A percentile compares a stretch with the other conserved stretches of the same genome.
phyloP scores from a whole-genome alignment of 2,329 filamentous ascomycete species.

The Coniochaeta sp. region DNA sequence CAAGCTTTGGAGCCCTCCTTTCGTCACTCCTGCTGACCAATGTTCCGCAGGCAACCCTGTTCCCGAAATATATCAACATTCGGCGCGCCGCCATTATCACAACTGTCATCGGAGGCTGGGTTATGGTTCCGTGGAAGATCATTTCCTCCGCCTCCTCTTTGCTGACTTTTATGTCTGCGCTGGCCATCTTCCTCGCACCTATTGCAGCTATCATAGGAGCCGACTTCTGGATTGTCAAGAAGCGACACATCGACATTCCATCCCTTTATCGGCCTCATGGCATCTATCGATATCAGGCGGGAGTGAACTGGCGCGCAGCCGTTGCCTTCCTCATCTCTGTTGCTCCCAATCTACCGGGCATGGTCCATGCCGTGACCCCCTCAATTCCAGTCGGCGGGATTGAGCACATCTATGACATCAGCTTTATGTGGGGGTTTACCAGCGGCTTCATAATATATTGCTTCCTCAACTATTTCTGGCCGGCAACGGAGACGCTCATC shows the following conservation, averaged over 20 bases:
- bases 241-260: conserved; percentile 28
- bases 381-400: neutral
- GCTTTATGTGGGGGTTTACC: neutral
- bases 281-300: conserved; percentile 26
- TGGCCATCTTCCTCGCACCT: conserved; percentile 33
- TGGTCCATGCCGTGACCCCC: conserved; percentile 11
- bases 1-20: neutral
- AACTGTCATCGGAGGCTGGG: conserved; percentile 49
- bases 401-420: neutral
- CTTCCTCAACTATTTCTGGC: neutral
- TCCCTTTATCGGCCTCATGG: conserved; percentile 33
- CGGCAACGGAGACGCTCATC: neutral
- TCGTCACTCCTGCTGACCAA: conserved; percentile 25
- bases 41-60: conserved; percentile 26
- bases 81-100: conserved; percentile 48
- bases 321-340: conserved; percentile 18
- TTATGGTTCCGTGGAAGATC: conserved; percentile 60
- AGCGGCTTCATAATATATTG: neutral
- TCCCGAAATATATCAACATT: conserved; percentile 48
- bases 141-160: conserved; percentile 50
- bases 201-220: conserved; percentile 32
- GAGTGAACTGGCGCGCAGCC: conserved; percentile 16
- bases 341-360: conserved; percentile 21
- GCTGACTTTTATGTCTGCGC: conserved; percentile 59
- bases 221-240: conserved; percentile 31